Base-by-base conservation (phyloP, 441 rosid species). In the Brassica hybrid region DNA sequence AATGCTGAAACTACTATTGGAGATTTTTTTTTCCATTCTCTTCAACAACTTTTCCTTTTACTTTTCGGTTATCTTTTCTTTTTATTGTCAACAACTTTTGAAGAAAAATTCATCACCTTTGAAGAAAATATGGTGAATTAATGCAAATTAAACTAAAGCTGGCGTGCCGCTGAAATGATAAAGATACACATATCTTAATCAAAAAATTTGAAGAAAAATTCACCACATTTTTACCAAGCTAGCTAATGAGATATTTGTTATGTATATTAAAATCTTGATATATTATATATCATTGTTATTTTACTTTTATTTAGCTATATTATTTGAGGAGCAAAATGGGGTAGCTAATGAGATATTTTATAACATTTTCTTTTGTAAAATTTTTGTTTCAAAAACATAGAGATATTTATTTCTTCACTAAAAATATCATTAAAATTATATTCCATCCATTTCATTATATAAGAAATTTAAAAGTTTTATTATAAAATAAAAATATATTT, bases 1-100 rank as follows among this genome's bases (percentile, higher is more conserved):
- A 58, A 67, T 9, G 41, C 68, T 67, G 36, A 59, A 32, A 67
- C 23, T 75, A 21, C 14, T 27, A 30, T 72, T 18, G n/a, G 10
- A 64, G 17, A 12, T 27, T 17, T 50, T 52, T 50, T 10, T 11
- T 48, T 9, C 14, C n/a, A 36, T 61, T 25, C 2, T 41, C 60
- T 10, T 66, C 36, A 18, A 18, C 48, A 58, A 3, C 0, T 12
- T 30, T 69, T 54, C 11, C 21, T 16, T 27, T 63, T 67, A 9
- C 13, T 43, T 66, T 2, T 36, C n/a, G 50, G 66, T 25, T 34
- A 34, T 34, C 38, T 30, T 30, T 30, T 30, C 6, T 27, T 30
- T 30, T 30, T 30, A 30, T 30, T 30, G 34, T 30, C 34, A 30
- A 30, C 34, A 30, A 30, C 34, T 30, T 30, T 30, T 30, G 34